A percentile compares a stretch with the other conserved stretches of the same genome.
These are phyloP conservation scores for Waitea zeae DNA, from an alignment of 1,284 basidiomycete genomes.

Conservation along the genomic window DNA sequence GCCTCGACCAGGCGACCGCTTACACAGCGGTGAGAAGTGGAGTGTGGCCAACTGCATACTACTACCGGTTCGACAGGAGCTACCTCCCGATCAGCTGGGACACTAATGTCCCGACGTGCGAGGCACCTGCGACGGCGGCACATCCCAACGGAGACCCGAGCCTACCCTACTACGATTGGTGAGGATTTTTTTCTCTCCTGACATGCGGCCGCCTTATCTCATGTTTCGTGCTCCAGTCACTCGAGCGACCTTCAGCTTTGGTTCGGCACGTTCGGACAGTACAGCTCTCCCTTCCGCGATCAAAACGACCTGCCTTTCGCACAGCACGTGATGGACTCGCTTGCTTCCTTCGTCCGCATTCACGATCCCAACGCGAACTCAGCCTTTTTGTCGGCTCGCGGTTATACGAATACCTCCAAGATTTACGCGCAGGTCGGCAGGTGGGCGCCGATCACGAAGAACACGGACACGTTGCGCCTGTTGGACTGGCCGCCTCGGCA, in stretches of 20 bases:
- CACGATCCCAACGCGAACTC: conserved; percentile 22
- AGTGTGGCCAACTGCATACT: conserved; percentile 16
- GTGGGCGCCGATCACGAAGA: too few species aligned
- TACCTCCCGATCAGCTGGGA: conserved; percentile 21
- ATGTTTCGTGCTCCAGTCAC: too few species aligned
- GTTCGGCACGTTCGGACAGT: too few species aligned
- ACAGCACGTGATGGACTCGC: conserved; percentile 18
- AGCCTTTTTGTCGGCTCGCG: conserved; percentile 16
- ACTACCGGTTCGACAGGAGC: conserved; percentile 20
- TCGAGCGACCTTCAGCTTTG: too few species aligned
- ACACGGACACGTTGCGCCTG: too few species aligned
- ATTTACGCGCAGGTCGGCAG: too few species aligned
- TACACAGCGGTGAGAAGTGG: conserved; percentile 15
- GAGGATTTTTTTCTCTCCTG: too few species aligned
- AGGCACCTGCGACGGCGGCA: too few species aligned
- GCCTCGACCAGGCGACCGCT: conserved; percentile 20
- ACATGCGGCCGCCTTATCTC: too few species aligned
- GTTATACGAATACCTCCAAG: not conserved
- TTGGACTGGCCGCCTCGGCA: too few species aligned
- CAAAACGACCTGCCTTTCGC: conserved; percentile 18
- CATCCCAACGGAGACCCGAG: too few species aligned
- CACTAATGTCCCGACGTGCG: conserved; percentile 18
- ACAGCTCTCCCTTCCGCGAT: conserved; percentile 19
- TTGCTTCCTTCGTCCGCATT: conserved; percentile 21
- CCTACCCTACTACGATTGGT: too few species aligned